A percentile compares a stretch with the other conserved stretches of the same genome.
phyloP scores from a whole-genome alignment of 331 rosid species.

The Stylosanthes scabra region DNA sequence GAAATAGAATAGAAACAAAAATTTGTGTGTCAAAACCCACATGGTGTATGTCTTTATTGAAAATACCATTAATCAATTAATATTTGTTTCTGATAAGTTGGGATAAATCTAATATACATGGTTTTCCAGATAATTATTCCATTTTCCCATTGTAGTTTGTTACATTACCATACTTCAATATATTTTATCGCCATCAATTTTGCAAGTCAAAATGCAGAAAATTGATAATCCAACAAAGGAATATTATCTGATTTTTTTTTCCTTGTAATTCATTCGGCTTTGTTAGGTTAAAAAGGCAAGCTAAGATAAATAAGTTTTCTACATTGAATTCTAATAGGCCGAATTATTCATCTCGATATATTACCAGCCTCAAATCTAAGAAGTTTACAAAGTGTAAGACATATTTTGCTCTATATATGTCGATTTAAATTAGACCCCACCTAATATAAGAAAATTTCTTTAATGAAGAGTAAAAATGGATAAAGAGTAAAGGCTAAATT shows the following conservation, averaged over 20 bases:
- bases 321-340: too few relatives aligned
- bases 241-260: not conserved
- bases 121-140: not conserved
- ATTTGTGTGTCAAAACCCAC: slow-evolving; percentile 3
- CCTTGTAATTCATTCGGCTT: not conserved
- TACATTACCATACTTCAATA: not conserved
- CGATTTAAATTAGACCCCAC: too few relatives aligned
- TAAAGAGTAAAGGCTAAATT: too few relatives aligned
- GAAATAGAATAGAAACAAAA: slow-evolving; percentile 24
- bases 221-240: slow-evolving; percentile 19
- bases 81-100: not conserved
- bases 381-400: too few relatives aligned
- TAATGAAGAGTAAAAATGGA: too few relatives aligned
- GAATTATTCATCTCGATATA: too few relatives aligned
- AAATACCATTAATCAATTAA: not conserved
- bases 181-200: not conserved
- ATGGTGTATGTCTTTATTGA: slow-evolving; percentile 13
- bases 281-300: not conserved
- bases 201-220: slow-evolving; percentile 12
- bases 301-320: too few relatives aligned
- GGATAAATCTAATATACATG: not conserved
- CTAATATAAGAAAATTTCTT: too few relatives aligned
- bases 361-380: too few relatives aligned
- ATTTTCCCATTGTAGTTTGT: not conserved
- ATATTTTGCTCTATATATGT: too few relatives aligned